A percentile compares a stretch with the other conserved stretches of the same genome.
These are phyloP conservation scores for Salvia splendens DNA, from an alignment of 257 asterid genomes.

Conservation along the genomic window DNA sequence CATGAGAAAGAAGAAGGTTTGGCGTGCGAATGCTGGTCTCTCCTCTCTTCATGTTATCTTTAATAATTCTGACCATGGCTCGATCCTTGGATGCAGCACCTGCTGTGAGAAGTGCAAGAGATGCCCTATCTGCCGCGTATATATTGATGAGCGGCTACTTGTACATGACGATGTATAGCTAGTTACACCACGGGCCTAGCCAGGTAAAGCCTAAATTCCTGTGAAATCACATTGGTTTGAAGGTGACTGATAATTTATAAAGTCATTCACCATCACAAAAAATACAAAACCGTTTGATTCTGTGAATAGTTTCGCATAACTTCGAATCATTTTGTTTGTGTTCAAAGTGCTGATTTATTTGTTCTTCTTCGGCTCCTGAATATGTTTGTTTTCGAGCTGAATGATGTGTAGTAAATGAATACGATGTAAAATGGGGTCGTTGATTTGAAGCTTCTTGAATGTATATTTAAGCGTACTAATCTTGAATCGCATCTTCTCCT, in stretches of 20 bases:
- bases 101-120: constrained; percentile 87
- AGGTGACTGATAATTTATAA: constrained; percentile 62
- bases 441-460: not conserved
- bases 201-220: constrained; percentile 25
- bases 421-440: too few species aligned
- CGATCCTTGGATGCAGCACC: constrained; percentile 42
- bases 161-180: constrained; percentile 76
- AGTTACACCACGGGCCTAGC: constrained; percentile 1
- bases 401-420: not conserved
- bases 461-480: not conserved
- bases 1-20: not conserved
- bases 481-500: not conserved
- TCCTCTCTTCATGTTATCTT: not conserved
- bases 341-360: not conserved
- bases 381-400: not conserved
- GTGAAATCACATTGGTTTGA: constrained; percentile 10
- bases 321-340: not conserved
- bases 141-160: constrained; percentile 70
- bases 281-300: not conserved
- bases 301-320: constrained; percentile 22
- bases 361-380: not conserved
- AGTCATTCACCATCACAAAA: constrained; percentile 55
- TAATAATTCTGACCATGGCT: not conserved
- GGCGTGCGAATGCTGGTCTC: not conserved
- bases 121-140: constrained; percentile 90